phyloP scores from a whole-genome alignment of 352 stramenopile species.

The Pythium insidiosum region DNA sequence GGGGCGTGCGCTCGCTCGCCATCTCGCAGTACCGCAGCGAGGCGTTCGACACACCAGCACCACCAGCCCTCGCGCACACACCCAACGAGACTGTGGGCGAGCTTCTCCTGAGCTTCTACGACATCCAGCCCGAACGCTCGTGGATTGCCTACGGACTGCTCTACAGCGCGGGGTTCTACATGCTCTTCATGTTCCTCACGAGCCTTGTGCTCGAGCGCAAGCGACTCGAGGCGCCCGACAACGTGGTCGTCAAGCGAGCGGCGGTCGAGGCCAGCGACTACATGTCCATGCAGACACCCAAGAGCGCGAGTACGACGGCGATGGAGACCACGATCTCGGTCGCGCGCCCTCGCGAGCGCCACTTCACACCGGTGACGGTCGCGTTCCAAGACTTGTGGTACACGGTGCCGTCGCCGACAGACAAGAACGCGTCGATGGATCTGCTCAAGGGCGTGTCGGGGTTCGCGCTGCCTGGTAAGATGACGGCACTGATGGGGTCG shows the following conservation, averaged over 20 bases:
- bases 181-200: conserved; percentile 15
- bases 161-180: conserved; percentile 19
- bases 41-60: conserved; percentile 8
- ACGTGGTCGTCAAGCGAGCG: conserved; percentile 1
- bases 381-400: conserved; percentile 29
- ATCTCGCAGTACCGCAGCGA: conserved; percentile 13
- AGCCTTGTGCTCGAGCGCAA: conserved; percentile 17
- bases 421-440: conserved; percentile 13
- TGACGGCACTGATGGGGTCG: conserved; percentile 40
- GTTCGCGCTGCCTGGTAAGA: conserved; percentile 24
- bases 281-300: conserved; percentile 6
- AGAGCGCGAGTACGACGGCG: not conserved
- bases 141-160: conserved; percentile 21
- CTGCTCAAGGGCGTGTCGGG: conserved; percentile 32
- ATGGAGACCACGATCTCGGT: conserved; percentile 1
- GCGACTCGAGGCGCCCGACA: conserved; percentile 16
- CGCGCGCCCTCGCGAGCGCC: not conserved
- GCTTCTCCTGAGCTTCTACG: conserved; percentile 18
- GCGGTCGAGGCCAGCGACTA: not conserved
- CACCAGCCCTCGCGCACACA: too few species aligned
- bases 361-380: conserved; percentile 19
- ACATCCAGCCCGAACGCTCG: conserved; percentile 7
- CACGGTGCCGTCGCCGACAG: conserved; percentile 10
- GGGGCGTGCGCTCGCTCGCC: conserved; percentile 18
- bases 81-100: conserved; percentile 17